Conservation (phyloP, 306 rosid genomes). For the Abrus precatorius region DNA sequence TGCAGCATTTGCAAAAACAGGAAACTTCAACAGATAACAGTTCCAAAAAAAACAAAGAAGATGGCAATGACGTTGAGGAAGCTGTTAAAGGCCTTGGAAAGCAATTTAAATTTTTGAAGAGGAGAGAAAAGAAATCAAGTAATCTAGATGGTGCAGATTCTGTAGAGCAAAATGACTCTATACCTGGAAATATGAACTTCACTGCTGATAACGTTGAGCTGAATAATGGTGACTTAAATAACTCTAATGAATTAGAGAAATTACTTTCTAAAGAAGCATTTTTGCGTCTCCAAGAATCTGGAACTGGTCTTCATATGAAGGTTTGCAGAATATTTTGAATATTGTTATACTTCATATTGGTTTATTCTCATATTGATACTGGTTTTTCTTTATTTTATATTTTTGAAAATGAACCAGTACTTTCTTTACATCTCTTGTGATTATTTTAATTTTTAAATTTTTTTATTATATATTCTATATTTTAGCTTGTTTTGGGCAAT, state of each 20-base stretch:
- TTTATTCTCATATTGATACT: constrained; percentile 4
- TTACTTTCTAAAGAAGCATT: constrained; percentile 74
- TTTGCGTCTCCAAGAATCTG: constrained; percentile 74
- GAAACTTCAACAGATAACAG: constrained; percentile 58
- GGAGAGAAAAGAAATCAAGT: constrained; percentile 71
- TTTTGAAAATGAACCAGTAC: background rate
- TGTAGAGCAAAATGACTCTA: constrained; percentile 58
- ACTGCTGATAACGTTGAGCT: constrained; percentile 53
- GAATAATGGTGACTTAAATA: constrained; percentile 54
- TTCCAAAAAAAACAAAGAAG: constrained; percentile 49
- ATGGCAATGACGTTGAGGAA: constrained; percentile 63
- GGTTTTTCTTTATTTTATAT: background rate
- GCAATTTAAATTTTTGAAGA: constrained; percentile 84
- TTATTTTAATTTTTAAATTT: background rate
- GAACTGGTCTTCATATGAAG: constrained; percentile 90
- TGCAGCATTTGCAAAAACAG: constrained; percentile 88
- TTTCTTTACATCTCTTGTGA: constrained; percentile 9
- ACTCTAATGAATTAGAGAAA: constrained; percentile 62
- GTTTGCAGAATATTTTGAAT: constrained; percentile 53
- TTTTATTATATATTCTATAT: background rate
- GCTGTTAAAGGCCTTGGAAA: constrained; percentile 89
- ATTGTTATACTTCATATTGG: constrained; percentile 15
- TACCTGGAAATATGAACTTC: constrained; percentile 27
- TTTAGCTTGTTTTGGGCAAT: background rate
- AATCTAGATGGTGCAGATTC: constrained; percentile 40